A percentile compares a stretch with the other conserved stretches of the same genome.
phyloP scores from a whole-genome alignment of 2,329 filamentous ascomycete species.

The Epichloe brachyelytri region DNA sequence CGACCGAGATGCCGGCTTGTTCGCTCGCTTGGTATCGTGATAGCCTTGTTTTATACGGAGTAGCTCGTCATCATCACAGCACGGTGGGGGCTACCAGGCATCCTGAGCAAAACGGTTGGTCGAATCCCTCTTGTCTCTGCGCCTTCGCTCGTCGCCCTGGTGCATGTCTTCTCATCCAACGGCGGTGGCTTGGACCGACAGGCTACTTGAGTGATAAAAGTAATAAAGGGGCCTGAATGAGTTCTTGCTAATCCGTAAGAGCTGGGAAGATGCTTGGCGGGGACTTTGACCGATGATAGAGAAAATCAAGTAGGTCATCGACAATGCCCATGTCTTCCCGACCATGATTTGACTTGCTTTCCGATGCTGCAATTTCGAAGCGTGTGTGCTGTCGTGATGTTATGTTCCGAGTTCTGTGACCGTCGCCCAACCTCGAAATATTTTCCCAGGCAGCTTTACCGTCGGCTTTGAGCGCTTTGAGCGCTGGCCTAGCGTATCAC shows the following conservation, averaged over 20 bases:
- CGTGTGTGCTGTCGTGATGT: background rate
- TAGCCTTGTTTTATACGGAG: background rate
- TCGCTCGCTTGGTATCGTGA: background rate
- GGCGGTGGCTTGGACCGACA: background rate
- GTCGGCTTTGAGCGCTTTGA: background rate
- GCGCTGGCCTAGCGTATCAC: background rate
- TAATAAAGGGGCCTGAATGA: background rate
- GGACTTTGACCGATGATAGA: background rate
- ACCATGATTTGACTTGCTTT: background rate
- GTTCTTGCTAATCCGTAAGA: background rate
- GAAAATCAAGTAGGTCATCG: background rate
- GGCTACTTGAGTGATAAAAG: background rate
- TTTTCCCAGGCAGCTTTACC: constrained; percentile 1
- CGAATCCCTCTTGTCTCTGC: too few relatives aligned
- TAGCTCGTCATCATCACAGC: background rate
- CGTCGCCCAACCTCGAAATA: background rate
- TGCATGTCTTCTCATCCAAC: background rate
- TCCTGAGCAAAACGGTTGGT: background rate
- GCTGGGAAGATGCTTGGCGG: background rate
- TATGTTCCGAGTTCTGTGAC: background rate
- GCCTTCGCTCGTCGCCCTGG: too few relatives aligned
- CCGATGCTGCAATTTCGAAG: background rate
- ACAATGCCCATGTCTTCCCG: background rate
- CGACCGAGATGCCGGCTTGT: background rate
- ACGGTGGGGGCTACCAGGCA: background rate